Conservation (phyloP, 2,329 filamentous ascomycete genomes). For the Didymella glomerata region DNA sequence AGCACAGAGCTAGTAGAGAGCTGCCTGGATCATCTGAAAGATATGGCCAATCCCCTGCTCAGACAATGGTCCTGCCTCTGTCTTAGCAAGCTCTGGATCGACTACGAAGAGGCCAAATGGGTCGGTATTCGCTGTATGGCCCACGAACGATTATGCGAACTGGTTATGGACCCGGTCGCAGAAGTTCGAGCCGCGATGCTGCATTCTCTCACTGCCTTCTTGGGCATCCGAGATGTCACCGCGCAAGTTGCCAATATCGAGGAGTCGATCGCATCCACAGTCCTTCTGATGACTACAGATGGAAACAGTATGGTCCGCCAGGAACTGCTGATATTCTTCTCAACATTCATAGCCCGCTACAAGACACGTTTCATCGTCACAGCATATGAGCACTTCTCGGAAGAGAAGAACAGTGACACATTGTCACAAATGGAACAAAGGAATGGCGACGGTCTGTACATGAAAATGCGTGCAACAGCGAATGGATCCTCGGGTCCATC, state of each 20-base stretch:
- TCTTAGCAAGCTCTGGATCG: constrained; percentile 92
- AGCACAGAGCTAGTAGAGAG: constrained; percentile 89
- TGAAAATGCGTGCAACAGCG: constrained; percentile 38
- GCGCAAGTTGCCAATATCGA: constrained; percentile 91
- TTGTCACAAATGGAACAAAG: constrained; percentile 33
- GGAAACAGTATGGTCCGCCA: constrained; percentile 94
- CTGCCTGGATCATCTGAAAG: constrained; percentile 82
- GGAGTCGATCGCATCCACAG: constrained; percentile 85
- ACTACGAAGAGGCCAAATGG: constrained; percentile 94
- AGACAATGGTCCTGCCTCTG: constrained; percentile 96
- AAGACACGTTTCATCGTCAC: constrained; percentile 91
- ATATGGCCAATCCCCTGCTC: constrained; percentile 85
- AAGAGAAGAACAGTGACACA: constrained; percentile 66
- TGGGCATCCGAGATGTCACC: constrained; percentile 91
- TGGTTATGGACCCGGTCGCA: constrained; percentile 85
- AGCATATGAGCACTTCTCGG: constrained; percentile 87
- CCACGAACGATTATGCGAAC: constrained; percentile 78
- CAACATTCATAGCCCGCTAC: constrained; percentile 87
- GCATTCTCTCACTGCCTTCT: constrained; percentile 90
- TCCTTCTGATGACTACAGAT: constrained; percentile 91
- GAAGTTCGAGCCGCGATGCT: constrained; percentile 95
- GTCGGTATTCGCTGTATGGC: constrained; percentile 89
- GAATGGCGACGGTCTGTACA: constrained; percentile 40
- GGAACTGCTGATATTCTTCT: constrained; percentile 92
- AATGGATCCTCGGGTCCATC: constrained; percentile 21